Percentiles rank a stretch among this genome's conserved stretches.
Conservation (phyloP, 176 grass and related monocot genomes). For the Eragrostis curvula region DNA sequence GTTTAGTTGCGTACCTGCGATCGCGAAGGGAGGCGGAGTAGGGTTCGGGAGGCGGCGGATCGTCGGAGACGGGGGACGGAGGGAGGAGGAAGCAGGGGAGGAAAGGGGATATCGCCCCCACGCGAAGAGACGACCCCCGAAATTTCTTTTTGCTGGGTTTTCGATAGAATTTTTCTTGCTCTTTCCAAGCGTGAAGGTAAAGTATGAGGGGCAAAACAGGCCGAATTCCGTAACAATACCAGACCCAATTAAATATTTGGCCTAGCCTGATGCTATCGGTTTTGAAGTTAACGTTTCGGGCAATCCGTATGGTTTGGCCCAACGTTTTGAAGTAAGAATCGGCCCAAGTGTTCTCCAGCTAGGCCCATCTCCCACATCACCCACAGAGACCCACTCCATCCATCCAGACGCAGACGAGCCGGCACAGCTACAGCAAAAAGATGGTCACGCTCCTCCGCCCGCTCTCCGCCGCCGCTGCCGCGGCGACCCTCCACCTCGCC, state of each 20-base stretch:
- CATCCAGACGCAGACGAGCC: background rate
- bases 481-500: background rate
- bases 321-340: too few species aligned
- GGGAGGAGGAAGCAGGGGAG: background rate
- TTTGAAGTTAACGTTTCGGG: too few species aligned
- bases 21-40: background rate
- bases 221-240: background rate
- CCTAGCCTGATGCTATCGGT: background rate
- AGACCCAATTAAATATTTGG: background rate
- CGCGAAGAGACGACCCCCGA: slow-evolving; percentile 35
- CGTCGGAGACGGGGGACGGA: slow-evolving; percentile 1
- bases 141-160: background rate
- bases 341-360: background rate
- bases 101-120: slow-evolving; percentile 19
- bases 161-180: background rate
- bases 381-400: background rate
- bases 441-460: slow-evolving; percentile 51
- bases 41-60: slow-evolving; percentile 11
- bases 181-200: slow-evolving; percentile 1
- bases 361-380: background rate
- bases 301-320: too few species aligned
- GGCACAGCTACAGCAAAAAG: background rate
- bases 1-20: background rate
- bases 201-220: background rate
- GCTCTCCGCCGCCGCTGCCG: too few species aligned